Base-by-base conservation (phyloP, 768 basidiomycete genomes). In the Nidularia pulvinata region DNA sequence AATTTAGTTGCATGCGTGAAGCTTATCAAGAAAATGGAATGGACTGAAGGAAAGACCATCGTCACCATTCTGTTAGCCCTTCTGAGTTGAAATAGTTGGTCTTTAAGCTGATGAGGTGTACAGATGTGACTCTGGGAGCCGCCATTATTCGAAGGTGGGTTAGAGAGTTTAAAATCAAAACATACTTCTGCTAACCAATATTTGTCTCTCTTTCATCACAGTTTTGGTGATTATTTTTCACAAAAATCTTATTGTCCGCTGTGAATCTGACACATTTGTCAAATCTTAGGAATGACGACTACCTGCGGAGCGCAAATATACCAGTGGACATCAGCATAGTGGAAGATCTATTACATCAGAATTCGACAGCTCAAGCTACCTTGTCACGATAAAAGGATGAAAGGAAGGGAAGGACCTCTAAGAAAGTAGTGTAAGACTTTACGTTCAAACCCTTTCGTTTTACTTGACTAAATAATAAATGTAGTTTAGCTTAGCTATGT, bases 1-100 rank as follows among this genome's bases (percentile, higher is more conserved):
- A 99, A 98, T 64, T 78, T 99, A 37, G 83, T 97, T n/a, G 91
- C 96, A 1, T 93, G 91, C 59, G 80, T 97, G 46, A 88, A 89
- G 61, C 74, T 95, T 13, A 86, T 81, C 2, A 86, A 85, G 60
- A 82, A 82, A 63, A 77, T 84, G 76, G 81, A 82, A 10, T 89
- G 86, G 86, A 73, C 74, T 32, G 78, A 79, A 5, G 87, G 91
- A 4, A 81, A 89, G 63, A 82, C 76, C 6, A 70, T 98, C 22
- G 93, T 93, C 25, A 99, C 96, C 0, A 85, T 98, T 49, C 60
- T 98, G 89, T 97, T 63, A 54, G 83, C 66, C 50, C 57, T 30
- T 19, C 34, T 69, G 48, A 55, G 33, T 16, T 14, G 13, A 35
- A 2, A 10, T 22, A 30, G 48, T 22, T 6, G 13, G 14, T 14